These are phyloP conservation scores for Lotus japonicus DNA, from an alignment of 306 rosid species.

Conservation along the genomic window DNA sequence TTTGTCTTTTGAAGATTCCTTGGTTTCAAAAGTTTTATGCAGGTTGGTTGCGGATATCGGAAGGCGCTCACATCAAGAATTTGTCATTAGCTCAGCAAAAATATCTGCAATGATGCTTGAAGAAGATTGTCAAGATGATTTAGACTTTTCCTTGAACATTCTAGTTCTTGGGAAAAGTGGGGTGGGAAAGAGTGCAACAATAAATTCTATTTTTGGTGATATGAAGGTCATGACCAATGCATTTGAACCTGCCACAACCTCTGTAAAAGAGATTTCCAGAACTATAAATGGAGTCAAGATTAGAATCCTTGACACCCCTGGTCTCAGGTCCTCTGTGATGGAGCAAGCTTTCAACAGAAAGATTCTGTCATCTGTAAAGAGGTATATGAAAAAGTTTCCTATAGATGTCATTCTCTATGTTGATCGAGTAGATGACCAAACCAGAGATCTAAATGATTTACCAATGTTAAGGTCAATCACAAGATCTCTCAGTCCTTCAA, in stretches of 20 bases:
- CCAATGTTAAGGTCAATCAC: slow-evolving; percentile 46
- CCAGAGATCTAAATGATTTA: slow-evolving; percentile 30
- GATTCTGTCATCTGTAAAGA: slow-evolving; percentile 34
- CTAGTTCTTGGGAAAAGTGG: slow-evolving; percentile 57
- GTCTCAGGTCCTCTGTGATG: slow-evolving; percentile 33
- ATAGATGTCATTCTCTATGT: slow-evolving; percentile 44
- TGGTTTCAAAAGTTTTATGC: slow-evolving; percentile 36
- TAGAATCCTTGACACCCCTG: slow-evolving; percentile 59
- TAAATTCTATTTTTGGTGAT: slow-evolving; percentile 49
- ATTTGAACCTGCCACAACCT: slow-evolving; percentile 44
- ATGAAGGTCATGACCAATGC: slow-evolving; percentile 36
- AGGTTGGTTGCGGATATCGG: slow-evolving; percentile 35
- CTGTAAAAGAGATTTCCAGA: slow-evolving; percentile 39
- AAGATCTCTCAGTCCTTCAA: slow-evolving; percentile 33
- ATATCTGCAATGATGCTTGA: slow-evolving; percentile 42
- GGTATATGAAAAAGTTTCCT: slow-evolving; percentile 33
- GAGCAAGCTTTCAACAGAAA: slow-evolving; percentile 50
- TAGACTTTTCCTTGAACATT: slow-evolving; percentile 50
- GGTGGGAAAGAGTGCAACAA: slow-evolving; percentile 62
- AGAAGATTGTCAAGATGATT: slow-evolving; percentile 32
- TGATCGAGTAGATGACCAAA: slow-evolving; percentile 44
- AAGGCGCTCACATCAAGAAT: slow-evolving; percentile 30
- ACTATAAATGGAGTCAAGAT: slow-evolving; percentile 42
- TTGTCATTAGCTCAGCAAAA: slow-evolving; percentile 35
- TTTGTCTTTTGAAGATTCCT: slow-evolving; percentile 33